These are phyloP conservation scores for Lumnitzera littorea DNA, from an alignment of 345 rosid species.

Conservation along the genomic window DNA sequence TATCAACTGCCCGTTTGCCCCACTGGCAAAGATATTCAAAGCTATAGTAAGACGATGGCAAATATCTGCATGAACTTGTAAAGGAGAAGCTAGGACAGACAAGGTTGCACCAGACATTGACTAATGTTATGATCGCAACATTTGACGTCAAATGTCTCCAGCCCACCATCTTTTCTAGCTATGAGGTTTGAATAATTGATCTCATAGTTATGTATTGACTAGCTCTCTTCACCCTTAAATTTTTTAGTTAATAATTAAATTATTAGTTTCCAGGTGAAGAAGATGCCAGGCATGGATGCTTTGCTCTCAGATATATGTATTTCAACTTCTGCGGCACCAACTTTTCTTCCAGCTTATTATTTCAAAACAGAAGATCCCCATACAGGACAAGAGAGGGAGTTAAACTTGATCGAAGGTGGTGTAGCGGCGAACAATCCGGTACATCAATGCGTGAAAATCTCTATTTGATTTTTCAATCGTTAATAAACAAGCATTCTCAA, in stretches of 20 bases:
- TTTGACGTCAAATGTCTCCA: conserved; percentile 46
- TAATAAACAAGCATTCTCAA: not conserved
- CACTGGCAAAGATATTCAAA: conserved; percentile 16
- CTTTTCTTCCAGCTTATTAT: conserved; percentile 22
- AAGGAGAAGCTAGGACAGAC: conserved; percentile 30
- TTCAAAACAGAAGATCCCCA: conserved; percentile 11
- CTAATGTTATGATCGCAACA: conserved; percentile 45
- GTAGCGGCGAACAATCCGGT: conserved; percentile 33
- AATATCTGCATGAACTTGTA: conserved; percentile 22
- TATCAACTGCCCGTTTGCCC: conserved; percentile 7
- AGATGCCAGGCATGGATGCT: conserved; percentile 5
- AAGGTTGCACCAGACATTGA: conserved; percentile 25
- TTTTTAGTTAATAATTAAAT: not conserved
- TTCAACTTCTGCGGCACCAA: conserved; percentile 25
- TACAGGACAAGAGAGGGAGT: conserved; percentile 11
- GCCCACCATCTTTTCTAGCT: conserved; percentile 41
- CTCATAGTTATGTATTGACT: no score
- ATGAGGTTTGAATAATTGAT: conserved; percentile 16
- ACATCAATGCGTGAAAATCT: not conserved
- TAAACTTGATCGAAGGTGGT: conserved; percentile 29
- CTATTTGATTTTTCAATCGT: no score
- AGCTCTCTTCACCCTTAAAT: no score
- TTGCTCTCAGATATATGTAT: conserved; percentile 22
- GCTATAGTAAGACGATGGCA: conserved; percentile 42
- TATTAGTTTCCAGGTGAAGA: conserved; percentile 9